phyloP scores from a whole-genome alignment of 139 green algal genomes.

The Asterochloris erici region DNA sequence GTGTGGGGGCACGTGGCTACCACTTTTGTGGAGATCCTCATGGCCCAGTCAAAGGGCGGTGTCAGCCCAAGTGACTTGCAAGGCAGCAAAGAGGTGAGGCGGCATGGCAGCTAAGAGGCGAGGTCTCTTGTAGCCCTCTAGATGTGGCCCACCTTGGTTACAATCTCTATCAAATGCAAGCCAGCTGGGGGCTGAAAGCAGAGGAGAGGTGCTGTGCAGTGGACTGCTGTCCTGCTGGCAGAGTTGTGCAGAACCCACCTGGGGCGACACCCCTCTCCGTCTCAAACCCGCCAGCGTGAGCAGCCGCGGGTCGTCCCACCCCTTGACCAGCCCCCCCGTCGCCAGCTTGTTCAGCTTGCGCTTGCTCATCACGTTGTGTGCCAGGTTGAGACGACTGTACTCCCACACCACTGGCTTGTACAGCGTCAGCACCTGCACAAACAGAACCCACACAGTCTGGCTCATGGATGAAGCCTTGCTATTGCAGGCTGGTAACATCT shows the following conservation, averaged over 20 bases:
- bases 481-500: too few species aligned
- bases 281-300: conserved; percentile 91
- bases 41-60: too few species aligned
- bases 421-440: conserved; percentile 75
- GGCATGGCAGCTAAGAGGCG: background rate
- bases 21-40: too few species aligned
- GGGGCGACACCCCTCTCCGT: conserved; percentile 76
- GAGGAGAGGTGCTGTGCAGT: background rate
- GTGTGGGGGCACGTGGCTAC: too few species aligned
- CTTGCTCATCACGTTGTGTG: conserved; percentile 97
- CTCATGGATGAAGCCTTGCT: background rate
- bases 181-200: background rate
- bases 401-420: conserved; percentile 99
- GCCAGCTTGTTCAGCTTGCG: conserved; percentile 95
- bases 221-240: background rate
- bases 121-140: too few species aligned
- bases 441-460: conserved; percentile 35
- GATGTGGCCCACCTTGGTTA: too few species aligned
- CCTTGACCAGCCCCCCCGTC: conserved; percentile 70
- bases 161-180: background rate
- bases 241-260: conserved; percentile 7
- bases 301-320: conserved; percentile 97
- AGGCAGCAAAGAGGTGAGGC: background rate
- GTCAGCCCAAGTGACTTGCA: too few species aligned
- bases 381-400: conserved; percentile 96